Evolutionary conservation across 495 filamentous ascomycete genomes (phyloP), one percentile per base, ranked within the genome.

Genomic region (Talaromyces proteolyticus): DNA sequence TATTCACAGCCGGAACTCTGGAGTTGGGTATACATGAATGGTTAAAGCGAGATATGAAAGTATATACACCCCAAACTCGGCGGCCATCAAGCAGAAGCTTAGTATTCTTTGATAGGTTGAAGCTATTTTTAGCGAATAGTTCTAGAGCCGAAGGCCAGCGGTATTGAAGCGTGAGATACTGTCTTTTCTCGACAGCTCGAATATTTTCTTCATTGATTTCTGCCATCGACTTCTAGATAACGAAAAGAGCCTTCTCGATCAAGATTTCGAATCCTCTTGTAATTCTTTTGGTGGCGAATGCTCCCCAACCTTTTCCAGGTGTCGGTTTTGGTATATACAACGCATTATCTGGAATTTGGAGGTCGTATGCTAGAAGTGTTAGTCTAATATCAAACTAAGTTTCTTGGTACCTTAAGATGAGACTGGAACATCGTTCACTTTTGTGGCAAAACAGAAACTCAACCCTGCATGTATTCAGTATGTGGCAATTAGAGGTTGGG

Each of bases 21-120:
- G 49, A 41, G 46, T 55, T 60, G 19, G 55, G 45, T 14, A 19
- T 18, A 49, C 55, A 57, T 19, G 57, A 57, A 44, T 60, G 57
- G 48, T 60, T 60, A 19, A 60, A 52, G 24, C 52, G 55, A 20
- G 54, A 53, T 41, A 54, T 17, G 23, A 14, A 17, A 17, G 52
- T 44, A 29, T 53, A 57, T 11, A 57, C 18, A 42, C 39, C 57
- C 17, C 37, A 40, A 34, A 34, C 14, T 8, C 29, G n/a, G n/a
- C n/a, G n/a, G n/a, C n/a, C n/a, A n/a, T n/a, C n/a, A n/a, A n/a
- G n/a, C n/a, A n/a, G n/a, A n/a, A n/a, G n/a, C n/a, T n/a, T n/a
- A n/a, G n/a, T n/a, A n/a, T n/a, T n/a, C n/a, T n/a, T n/a, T n/a
- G n/a, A n/a, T n/a, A n/a, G n/a, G n/a, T n/a, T n/a, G 34, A 49